Base-by-base conservation (phyloP, 495 filamentous ascomycete genomes). In the Bacidia gigantensis region DNA sequence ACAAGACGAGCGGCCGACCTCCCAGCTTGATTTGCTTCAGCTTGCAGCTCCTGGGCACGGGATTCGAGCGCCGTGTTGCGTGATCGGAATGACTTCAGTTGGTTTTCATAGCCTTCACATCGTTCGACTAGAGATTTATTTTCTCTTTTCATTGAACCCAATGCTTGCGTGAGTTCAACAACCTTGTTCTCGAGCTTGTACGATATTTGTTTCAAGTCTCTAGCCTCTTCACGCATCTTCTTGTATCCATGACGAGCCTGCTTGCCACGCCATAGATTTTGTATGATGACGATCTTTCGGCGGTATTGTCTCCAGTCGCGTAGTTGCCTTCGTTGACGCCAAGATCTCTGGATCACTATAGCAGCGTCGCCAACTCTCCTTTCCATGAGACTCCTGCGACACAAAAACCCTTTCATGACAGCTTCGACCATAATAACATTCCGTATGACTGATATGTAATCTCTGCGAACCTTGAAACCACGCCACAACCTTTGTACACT, bases 131-230 rank as follows among this genome's bases (percentile, higher is more conserved):
- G 76, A 46, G 79, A 77, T 71, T 90, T 95, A 74, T 97, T 97
- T 65, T 95, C 86, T 42, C 77, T 74, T 72, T 93, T 94, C 75
- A 96, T 81, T 26, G 86, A 82, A 60, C 90, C 89, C 64, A 97
- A 65, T 48, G 84, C 84, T 66, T 99, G 93, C 10, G 93, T 99
- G 58, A 99, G 73, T 69, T 99, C 93, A 50, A 96, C 86, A 51
- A 98, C 92, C 78, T 98, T 97, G 74, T 97, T 96, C 73, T 97
- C 93, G 61, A 98, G 69, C 72, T 93, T 97, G 72, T 97, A 97
- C 12, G 89, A 96, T 57, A 98, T 98, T 65, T 96, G 88, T 71
- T 95, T 95, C 59, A 98, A 78, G 74, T 98, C 92, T 61, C 93
- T 84, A 38, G 92, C 89, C 65, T 98, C 93, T 65, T 94, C 90